Evolutionary conservation across 2,329 filamentous ascomycete species (phyloP), one percentile per base, ranked within the genome.

Genomic region (Fusarium annulatum): DNA sequence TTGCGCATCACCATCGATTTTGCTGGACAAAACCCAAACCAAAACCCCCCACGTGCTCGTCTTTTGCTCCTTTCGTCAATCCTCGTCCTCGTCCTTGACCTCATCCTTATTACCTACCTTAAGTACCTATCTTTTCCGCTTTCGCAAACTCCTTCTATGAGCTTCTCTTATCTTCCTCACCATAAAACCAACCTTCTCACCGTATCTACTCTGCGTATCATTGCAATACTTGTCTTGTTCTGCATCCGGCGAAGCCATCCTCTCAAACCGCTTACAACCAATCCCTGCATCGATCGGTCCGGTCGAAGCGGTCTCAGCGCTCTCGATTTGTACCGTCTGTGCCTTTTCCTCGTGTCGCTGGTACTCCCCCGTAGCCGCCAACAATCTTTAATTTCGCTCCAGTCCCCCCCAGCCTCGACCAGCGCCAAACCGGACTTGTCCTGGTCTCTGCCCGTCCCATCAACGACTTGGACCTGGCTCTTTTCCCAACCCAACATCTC

Each of bases 361-460:
- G 45, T 67, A 46, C 53, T 67, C 67, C 71, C 61, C 69, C 63
- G 60, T 71, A 74, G 64, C 62, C 72, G 61, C 74, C 72, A 75
- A 71, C 70, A 67, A 75, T 77, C 71, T 77, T 77, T 77, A 77
- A 77, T 77, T 73, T 77, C 75, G 75, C 71, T 72, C 71, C 66
- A 67, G 60, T 61, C 63, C 72, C 74, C 75, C 75, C 72, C 67
- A 72, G 72, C 75, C 67, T 75, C 49, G 74, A 67, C 75, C 67
- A 61, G 67, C 74, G 67, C 72, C 74, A 77, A 73, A 67, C 76
- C 72, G 56, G 72, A 70, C 72, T 63, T 66, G 70, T 75, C 71
- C 68, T 75, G 69, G 64, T 72, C 63, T 51, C 63, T 67, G 30
- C 65, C 65, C 41, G 59, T 71, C 70, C 74, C 49, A 48, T 68